Evolutionary conservation across 805 yeast species (phyloP).

Genomic region (Metschnikowia noctiluminum): DNA sequence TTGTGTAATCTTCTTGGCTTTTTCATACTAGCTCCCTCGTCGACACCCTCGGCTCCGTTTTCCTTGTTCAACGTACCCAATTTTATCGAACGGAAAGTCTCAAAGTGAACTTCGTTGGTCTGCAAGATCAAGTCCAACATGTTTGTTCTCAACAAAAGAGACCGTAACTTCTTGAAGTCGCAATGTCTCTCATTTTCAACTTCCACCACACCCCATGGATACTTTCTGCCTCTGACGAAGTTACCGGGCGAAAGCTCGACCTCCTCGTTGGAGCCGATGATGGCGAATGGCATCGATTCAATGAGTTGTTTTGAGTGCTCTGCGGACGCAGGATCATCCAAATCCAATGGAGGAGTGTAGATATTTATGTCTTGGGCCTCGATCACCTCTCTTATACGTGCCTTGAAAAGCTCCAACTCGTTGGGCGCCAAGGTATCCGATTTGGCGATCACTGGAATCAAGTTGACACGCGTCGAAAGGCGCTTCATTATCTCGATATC

Average conservation of each 20-base stretch:
- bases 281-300: slow-evolving; percentile 84
- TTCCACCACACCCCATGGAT: slow-evolving; percentile 89
- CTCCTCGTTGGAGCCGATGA: slow-evolving; percentile 74
- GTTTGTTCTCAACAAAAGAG: slow-evolving; percentile 74
- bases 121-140: slow-evolving; percentile 77
- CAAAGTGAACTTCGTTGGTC: slow-evolving; percentile 80
- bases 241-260: slow-evolving; percentile 61
- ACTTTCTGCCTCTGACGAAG: slow-evolving; percentile 72
- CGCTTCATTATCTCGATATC: slow-evolving; percentile 89
- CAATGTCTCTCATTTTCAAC: slow-evolving; percentile 84
- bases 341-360: slow-evolving; percentile 79
- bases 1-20: slow-evolving; percentile 63
- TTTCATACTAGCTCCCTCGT: slow-evolving; percentile 27
- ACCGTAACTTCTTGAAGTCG: slow-evolving; percentile 79
- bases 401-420: slow-evolving; percentile 67
- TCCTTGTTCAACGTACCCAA: slow-evolving; percentile 44
- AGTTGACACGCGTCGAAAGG: slow-evolving; percentile 72
- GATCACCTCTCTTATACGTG: slow-evolving; percentile 75
- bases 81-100: slow-evolving; percentile 70
- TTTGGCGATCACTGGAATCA: slow-evolving; percentile 86
- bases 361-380: slow-evolving; percentile 80
- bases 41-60: slow-evolving; percentile 21
- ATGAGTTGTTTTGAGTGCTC: slow-evolving; percentile 79
- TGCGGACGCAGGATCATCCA: slow-evolving; percentile 69
- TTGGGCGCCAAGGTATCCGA: slow-evolving; percentile 77